Conservation (phyloP, 1,139 yeast genomes). For the Lodderomyces oxycetoniae region DNA sequence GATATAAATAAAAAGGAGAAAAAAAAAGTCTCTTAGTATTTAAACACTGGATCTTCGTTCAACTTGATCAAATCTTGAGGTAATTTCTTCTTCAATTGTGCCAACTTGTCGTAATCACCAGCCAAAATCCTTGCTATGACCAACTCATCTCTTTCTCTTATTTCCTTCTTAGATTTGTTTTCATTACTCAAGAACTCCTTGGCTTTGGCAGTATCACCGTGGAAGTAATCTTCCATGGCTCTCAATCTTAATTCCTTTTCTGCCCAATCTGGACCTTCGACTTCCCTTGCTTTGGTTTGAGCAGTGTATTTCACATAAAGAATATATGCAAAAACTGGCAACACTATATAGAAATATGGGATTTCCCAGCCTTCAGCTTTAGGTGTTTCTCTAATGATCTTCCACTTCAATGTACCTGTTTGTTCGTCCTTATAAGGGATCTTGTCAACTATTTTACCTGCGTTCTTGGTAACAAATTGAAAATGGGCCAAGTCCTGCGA, state of each 20-base stretch:
- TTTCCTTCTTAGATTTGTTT: conserved; percentile 55
- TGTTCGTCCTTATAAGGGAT: conserved; percentile 77
- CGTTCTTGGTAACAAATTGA: conserved; percentile 57
- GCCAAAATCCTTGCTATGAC: conserved; percentile 78
- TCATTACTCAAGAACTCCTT: conserved; percentile 52
- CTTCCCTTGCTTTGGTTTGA: conserved; percentile 40
- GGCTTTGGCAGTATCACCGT: conserved; percentile 58
- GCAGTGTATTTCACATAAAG: conserved; percentile 45
- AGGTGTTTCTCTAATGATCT: conserved; percentile 67
- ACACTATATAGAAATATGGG: conserved; percentile 68
- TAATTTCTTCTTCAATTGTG: conserved; percentile 59
- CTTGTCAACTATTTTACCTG: conserved; percentile 71
- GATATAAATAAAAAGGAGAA: too few species aligned
- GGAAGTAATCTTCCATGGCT: conserved; percentile 62
- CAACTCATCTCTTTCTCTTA: conserved; percentile 68
- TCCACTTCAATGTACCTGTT: conserved; percentile 79
- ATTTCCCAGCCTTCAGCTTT: conserved; percentile 85
- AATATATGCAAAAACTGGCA: conserved; percentile 49
- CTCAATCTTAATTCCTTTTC: conserved; percentile 76
- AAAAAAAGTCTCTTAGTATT: conserved; percentile 3
- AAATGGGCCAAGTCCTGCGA: conserved; percentile 58
- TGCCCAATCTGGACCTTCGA: conserved; percentile 70
- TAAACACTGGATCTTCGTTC: conserved; percentile 30
- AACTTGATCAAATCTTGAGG: conserved; percentile 36
- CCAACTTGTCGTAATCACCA: conserved; percentile 80